Evolutionary conservation across 352 stramenopile species (phyloP).

Genomic region (Pythium grandisporangium): DNA sequence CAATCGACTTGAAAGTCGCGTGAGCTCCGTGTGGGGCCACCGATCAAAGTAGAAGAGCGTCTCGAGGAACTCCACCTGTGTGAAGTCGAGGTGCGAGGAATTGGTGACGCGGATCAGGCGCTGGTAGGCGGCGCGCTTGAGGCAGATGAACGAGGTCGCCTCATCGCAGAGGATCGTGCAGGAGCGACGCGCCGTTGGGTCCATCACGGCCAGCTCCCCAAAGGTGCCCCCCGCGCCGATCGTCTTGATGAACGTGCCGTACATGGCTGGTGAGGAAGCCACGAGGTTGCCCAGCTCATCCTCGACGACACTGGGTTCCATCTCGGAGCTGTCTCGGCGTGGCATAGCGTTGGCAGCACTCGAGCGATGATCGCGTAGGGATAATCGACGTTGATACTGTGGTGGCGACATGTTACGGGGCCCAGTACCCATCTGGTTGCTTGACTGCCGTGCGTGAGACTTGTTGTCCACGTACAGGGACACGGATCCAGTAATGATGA

Average conservation of each 20-base stretch:
- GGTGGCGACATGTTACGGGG: not conserved
- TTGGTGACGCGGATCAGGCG: conserved; percentile 75
- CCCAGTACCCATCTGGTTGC: conserved; percentile 2
- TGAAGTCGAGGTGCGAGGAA: conserved; percentile 73
- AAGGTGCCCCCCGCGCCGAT: conserved; percentile 70
- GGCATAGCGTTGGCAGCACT: too few relatives aligned
- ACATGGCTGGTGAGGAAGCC: conserved; percentile 17
- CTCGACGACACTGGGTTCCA: not conserved
- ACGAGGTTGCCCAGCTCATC: conserved; percentile 13
- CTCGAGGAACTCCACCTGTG: conserved; percentile 73
- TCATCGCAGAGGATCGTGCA: conserved; percentile 70
- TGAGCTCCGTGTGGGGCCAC: conserved; percentile 69
- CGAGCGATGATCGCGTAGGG: too few relatives aligned
- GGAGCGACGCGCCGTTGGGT: conserved; percentile 57
- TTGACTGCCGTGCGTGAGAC: conserved; percentile 16
- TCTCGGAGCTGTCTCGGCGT: not conserved
- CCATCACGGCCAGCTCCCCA: conserved; percentile 73
- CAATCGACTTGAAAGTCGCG: conserved; percentile 56
- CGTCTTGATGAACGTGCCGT: conserved; percentile 68
- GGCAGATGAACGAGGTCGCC: conserved; percentile 74
- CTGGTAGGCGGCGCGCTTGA: conserved; percentile 78
- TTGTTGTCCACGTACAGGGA: conserved; percentile 71
- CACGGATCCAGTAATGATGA: conserved; percentile 65
- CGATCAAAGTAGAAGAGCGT: conserved; percentile 73
- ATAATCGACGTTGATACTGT: too few relatives aligned